These are phyloP conservation scores for Sordariomycetes sp. DNA, from an alignment of 2,329 filamentous ascomycete genomes.

Conservation along the genomic window DNA sequence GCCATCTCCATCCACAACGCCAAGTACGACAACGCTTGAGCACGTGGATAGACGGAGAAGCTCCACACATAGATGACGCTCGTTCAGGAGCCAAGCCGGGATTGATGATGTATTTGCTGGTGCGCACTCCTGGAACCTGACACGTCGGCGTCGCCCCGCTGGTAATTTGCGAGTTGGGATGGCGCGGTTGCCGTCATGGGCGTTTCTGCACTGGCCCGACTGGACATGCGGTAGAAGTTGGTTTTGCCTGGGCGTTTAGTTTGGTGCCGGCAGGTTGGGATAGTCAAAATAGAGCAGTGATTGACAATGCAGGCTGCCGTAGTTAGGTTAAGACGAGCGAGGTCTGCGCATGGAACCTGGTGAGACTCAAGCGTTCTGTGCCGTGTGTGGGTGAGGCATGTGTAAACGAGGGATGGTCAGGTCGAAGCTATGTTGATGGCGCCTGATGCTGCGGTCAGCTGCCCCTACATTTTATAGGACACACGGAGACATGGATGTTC, in stretches of 20 bases:
- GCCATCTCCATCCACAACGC: constrained; percentile 64
- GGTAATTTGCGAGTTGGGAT: constrained; percentile 4
- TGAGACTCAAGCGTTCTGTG: neutral
- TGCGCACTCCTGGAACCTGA: neutral
- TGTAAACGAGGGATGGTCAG: too few relatives aligned
- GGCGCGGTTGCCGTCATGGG: neutral
- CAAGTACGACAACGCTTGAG: constrained; percentile 47
- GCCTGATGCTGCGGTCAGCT: too few relatives aligned
- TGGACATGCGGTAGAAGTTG: neutral
- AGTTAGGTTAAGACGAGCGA: neutral
- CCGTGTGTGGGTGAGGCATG: neutral
- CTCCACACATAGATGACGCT: neutral
- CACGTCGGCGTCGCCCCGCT: constrained; percentile 18
- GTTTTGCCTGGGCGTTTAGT: neutral
- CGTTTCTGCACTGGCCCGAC: constrained; percentile 20
- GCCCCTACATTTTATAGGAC: too few relatives aligned
- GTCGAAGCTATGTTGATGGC: too few relatives aligned
- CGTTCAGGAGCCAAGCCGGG: neutral
- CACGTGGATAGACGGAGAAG: neutral
- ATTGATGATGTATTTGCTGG: neutral
- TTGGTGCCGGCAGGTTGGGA: neutral
- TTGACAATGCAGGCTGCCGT: neutral
- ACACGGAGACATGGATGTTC: too few relatives aligned
- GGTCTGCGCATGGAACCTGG: neutral
- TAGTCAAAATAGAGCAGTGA: neutral